A percentile compares a stretch with the other conserved stretches of the same genome.
phyloP scores from a whole-genome alignment of 176 grass and related monocot species.

The Puccinellia tenuiflora region DNA sequence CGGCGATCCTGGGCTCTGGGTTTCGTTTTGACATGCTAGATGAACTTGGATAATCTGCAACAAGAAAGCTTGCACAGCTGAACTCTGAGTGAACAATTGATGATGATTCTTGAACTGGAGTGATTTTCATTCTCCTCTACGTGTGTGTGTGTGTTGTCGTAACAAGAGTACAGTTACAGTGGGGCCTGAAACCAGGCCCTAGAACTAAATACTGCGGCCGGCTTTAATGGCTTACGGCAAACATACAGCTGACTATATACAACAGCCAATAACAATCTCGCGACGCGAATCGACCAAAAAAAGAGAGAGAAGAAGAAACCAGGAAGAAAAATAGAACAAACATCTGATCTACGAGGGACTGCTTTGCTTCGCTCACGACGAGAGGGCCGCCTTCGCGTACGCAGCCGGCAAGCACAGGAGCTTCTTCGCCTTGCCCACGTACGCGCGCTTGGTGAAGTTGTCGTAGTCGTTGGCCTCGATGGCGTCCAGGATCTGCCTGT shows the following conservation, averaged over 20 bases:
- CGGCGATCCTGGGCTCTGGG: background rate
- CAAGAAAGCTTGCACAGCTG: too few species aligned
- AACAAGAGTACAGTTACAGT: conserved; percentile 13
- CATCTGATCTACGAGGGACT: background rate
- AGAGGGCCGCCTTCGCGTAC: conserved; percentile 58
- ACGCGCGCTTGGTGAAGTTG: conserved; percentile 89
- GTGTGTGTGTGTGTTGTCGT: background rate
- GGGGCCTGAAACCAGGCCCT: background rate
- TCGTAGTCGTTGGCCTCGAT: conserved; percentile 94
- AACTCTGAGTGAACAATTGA: background rate
- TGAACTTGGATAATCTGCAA: too few species aligned
- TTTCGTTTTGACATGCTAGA: too few species aligned
- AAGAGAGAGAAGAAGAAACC: background rate
- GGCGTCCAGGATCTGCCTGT: conserved; percentile 86
- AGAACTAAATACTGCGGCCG: background rate
- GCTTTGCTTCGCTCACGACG: conserved; percentile 13
- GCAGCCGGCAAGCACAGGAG: conserved; percentile 56
- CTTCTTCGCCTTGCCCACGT: conserved; percentile 83
- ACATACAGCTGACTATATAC: conserved; percentile 41
- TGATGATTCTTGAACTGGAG: background rate
- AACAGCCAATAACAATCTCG: background rate
- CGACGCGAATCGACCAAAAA: background rate
- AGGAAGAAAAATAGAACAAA: background rate
- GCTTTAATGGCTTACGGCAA: background rate
- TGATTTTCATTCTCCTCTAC: background rate